Evolutionary conservation across 2,329 filamentous ascomycete genomes (phyloP), one percentile per base, ranked within the genome.

Genomic region (Zasmidium angulare): DNA sequence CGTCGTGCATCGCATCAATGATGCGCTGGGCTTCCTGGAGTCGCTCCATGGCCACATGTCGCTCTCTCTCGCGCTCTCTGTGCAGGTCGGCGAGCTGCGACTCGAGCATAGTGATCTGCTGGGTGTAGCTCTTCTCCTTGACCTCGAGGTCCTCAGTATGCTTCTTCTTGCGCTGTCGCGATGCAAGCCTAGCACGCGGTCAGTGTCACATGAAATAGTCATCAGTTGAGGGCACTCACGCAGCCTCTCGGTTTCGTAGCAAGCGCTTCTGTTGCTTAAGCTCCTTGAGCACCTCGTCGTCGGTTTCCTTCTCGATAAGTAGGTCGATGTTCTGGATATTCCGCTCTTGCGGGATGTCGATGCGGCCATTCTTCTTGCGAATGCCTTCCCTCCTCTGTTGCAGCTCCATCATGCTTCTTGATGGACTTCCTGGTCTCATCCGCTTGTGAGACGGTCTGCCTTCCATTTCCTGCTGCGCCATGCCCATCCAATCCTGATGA

Each of bases 241-340:
- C 95, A 77, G 95, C 95, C 80, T 98, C 93, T 71, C 95, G 87
- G 79, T 99, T 99, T 72, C 95, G 86, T 64, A 99, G 82, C 63
- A 99, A 82, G 62, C 95, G 88, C 83, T 98, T 98, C 77, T 97
- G 95, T 75, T 96, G 92, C 85, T 99, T 99, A 71, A 99, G 84
- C 79, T 98, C 93, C 83, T 96, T 98, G 80, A 96, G 90, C 80
- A 96, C 89, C 66, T 95, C 87, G 71, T 98, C 93, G 75, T 96
- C 89, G 57, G 86, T 91, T 36, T 91, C 93, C 77, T 91, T 87
- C 55, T 88, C 84, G 76, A 99, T 98, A 72, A 98, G 83, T 62
- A 91, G 84, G 76, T 99, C 95, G 77, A 99, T 98, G 78, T 96
- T 98, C 81, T 85, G 88, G 68, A 99, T 85, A 71, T 93, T 98